Percentiles rank a stretch among this genome's conserved stretches.
phyloP scores from a whole-genome alignment of 2,329 filamentous ascomycete genomes.

The Cadophora gregata region DNA sequence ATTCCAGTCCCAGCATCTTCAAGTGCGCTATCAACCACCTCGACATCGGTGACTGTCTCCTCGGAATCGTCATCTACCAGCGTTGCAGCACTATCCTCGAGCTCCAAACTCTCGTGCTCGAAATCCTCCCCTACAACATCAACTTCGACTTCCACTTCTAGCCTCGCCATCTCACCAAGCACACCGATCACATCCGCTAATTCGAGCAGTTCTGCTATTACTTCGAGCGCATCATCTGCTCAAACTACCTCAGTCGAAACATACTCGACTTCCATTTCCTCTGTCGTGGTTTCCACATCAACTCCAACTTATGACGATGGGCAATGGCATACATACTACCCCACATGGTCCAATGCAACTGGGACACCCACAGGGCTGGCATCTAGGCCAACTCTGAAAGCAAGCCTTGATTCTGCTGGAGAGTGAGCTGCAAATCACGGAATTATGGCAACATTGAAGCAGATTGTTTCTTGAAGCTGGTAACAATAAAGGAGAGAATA shows the following conservation, averaged over 20 bases:
- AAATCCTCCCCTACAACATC: conserved; percentile 10
- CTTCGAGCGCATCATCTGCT: background rate
- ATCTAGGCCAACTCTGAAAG: conserved; percentile 8
- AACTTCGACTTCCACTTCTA: conserved; percentile 7
- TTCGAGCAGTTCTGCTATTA: conserved; percentile 23
- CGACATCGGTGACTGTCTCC: background rate
- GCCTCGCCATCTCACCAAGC: conserved; percentile 16
- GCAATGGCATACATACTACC: conserved; percentile 43
- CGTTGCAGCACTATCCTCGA: conserved; percentile 10
- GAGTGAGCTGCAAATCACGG: background rate
- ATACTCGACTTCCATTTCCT: conserved; percentile 26
- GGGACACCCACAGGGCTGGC: conserved; percentile 7
- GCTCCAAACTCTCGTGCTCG: background rate
- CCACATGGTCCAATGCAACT: conserved; percentile 39
- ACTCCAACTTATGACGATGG: conserved; percentile 39
- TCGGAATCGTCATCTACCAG: conserved; percentile 5
- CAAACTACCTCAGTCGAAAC: conserved; percentile 9
- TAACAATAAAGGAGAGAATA: background rate
- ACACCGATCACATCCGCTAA: conserved; percentile 15
- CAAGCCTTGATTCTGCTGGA: conserved; percentile 1
- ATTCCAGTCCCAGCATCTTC: conserved; percentile 25
- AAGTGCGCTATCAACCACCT: conserved; percentile 5
- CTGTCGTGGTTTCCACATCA: conserved; percentile 20
- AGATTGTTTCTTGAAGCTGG: background rate
- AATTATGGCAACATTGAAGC: background rate